Evolutionary conservation across 805 yeast genomes (phyloP).

Genomic region (Wickerhamiella kurtzmanii): DNA sequence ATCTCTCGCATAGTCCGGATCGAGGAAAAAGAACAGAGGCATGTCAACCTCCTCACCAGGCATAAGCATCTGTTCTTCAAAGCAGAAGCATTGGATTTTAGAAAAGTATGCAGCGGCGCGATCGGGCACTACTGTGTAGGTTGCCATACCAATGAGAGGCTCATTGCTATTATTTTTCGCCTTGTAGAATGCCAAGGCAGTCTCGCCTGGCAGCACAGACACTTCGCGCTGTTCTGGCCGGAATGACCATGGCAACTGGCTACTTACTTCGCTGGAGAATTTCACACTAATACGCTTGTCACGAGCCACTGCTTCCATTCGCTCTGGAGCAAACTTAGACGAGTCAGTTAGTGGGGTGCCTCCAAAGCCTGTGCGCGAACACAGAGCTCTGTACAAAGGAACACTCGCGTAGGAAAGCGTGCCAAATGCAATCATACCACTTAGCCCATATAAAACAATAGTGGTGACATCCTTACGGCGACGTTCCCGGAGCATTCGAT

Average conservation of each 20-base stretch:
- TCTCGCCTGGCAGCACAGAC: slow-evolving; percentile 87
- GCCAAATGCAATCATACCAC: slow-evolving; percentile 23
- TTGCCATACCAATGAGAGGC: slow-evolving; percentile 97
- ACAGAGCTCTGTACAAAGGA: slow-evolving; percentile 79
- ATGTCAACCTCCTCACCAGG: slow-evolving; percentile 98
- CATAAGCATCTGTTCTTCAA: slow-evolving; percentile 83
- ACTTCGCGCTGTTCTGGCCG: slow-evolving; percentile 91
- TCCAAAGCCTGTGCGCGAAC: slow-evolving; percentile 92
- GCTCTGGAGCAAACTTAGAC: slow-evolving; percentile 70
- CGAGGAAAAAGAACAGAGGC: slow-evolving; percentile 96
- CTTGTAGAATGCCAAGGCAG: slow-evolving; percentile 88
- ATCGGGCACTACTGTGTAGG: slow-evolving; percentile 92
- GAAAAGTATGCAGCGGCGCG: slow-evolving; percentile 93
- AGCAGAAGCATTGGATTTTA: slow-evolving; percentile 95
- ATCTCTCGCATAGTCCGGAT: slow-evolving; percentile 88
- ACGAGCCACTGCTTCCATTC: slow-evolving; percentile 74
- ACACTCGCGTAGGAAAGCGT: slow-evolving; percentile 77
- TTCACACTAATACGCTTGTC: slow-evolving; percentile 68
- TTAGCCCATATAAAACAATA: slow-evolving; percentile 18
- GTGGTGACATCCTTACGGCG: slow-evolving; percentile 12
- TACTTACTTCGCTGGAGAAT: slow-evolving; percentile 85
- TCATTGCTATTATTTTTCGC: slow-evolving; percentile 77
- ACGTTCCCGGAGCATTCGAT: slow-evolving; percentile 3
- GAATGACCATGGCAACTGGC: slow-evolving; percentile 87
- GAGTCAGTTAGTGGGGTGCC: slow-evolving; percentile 88